These are phyloP conservation scores for Oxyria digyna DNA, from an alignment of 148 eudicot genomes.

Conservation along the genomic window DNA sequence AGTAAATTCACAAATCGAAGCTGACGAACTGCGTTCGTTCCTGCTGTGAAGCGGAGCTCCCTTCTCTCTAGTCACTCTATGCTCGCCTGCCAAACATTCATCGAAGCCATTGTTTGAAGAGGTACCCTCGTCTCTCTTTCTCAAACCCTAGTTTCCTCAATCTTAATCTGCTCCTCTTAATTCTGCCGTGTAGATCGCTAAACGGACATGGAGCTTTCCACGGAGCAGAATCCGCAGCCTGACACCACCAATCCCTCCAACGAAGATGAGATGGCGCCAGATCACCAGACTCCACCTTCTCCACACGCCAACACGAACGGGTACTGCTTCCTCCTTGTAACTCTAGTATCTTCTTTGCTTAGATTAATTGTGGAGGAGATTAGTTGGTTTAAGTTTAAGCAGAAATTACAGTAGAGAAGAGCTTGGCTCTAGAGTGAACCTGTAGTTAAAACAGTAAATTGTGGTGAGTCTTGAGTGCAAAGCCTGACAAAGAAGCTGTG, in stretches of 20 bases:
- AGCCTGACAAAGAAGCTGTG: not conserved
- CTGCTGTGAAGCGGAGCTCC: not conserved
- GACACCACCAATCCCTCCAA: constrained; percentile 11
- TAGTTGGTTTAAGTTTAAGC: not conserved
- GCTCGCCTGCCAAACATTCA: not conserved
- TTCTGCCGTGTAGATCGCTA: not conserved
- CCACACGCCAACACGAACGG: constrained; percentile 17
- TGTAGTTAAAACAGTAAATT: not conserved
- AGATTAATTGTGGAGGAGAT: not conserved
- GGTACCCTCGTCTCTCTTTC: not conserved
- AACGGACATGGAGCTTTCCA: constrained; percentile 15
- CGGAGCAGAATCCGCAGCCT: constrained; percentile 17
- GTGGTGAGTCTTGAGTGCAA: not conserved
- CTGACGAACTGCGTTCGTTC: not conserved
- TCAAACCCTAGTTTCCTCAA: not conserved
- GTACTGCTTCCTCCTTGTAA: constrained; percentile 10
- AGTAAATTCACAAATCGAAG: not conserved
- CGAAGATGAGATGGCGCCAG: constrained; percentile 12
- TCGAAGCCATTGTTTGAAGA: not conserved
- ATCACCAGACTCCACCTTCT: constrained; percentile 7
- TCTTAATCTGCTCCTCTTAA: not conserved
- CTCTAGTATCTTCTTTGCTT: not conserved
- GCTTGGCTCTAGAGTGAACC: not conserved
- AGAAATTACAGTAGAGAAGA: not conserved
- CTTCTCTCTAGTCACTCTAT: not conserved